Percentiles rank a stretch among this genome's conserved stretches.
These are phyloP conservation scores for Carnegiea gigantea DNA, from an alignment of 179 eudicot species.

Conservation along the genomic window DNA sequence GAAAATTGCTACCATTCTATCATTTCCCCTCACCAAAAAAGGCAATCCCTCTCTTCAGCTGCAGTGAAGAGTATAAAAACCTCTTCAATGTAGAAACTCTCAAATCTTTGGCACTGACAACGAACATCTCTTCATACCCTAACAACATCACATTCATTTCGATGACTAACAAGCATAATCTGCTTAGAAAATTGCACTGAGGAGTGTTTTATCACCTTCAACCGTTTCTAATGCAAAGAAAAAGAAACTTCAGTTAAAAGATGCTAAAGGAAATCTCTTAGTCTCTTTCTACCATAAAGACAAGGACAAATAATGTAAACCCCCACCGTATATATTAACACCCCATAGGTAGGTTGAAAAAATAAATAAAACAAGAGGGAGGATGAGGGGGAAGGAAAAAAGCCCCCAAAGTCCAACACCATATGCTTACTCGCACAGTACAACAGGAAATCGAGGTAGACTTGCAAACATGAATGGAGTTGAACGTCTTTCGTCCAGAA, in stretches of 20 bases:
- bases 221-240: background rate
- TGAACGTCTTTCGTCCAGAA: background rate
- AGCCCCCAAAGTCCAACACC: background rate
- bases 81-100: background rate
- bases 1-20: background rate
- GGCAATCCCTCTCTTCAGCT: background rate
- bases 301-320: background rate
- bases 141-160: background rate
- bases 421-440: background rate
- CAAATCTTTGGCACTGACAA: background rate
- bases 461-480: background rate
- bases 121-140: background rate
- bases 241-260: background rate
- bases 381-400: background rate
- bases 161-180: background rate
- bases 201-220: background rate
- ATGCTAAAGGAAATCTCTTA: background rate
- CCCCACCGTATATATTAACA: background rate
- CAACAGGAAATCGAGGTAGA: background rate
- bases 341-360: background rate
- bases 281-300: background rate
- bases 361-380: background rate
- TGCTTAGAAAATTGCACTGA: background rate
- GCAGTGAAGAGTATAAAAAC: background rate
- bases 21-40: background rate